Conservation (phyloP, 2,329 filamentous ascomycete species). For the Coleophoma cylindrospora region DNA sequence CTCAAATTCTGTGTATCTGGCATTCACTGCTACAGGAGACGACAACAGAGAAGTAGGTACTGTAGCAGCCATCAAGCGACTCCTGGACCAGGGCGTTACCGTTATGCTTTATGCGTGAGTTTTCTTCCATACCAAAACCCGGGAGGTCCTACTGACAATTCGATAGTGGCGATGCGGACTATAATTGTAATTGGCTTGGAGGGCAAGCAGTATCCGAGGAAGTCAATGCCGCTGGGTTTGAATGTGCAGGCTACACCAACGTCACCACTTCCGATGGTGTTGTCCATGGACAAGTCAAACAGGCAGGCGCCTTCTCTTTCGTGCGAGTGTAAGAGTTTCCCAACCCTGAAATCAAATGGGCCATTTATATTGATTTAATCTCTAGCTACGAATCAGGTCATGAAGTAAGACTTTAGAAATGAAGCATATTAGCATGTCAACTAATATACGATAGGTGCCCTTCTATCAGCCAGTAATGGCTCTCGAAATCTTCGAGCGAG, state of each 20-base stretch:
- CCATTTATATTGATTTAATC: conserved; percentile 27
- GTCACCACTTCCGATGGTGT: conserved; percentile 60
- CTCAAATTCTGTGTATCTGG: conserved; percentile 35
- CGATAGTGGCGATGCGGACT: conserved; percentile 45
- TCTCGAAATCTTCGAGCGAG: conserved; percentile 45
- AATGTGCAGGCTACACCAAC: conserved; percentile 61
- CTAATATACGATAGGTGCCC: conserved; percentile 34
- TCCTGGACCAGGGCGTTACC: conserved; percentile 59
- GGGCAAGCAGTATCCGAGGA: conserved; percentile 64
- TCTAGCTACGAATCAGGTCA: conserved; percentile 39
- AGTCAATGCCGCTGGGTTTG: conserved; percentile 44
- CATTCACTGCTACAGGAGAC: conserved; percentile 43
- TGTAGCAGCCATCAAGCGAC: conserved; percentile 43
- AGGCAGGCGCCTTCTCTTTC: conserved; percentile 68
- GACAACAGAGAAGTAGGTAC: conserved; percentile 42
- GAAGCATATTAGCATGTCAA: conserved; percentile 18
- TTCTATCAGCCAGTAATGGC: conserved; percentile 47
- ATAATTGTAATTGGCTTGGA: conserved; percentile 63
- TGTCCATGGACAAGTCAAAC: conserved; percentile 66
- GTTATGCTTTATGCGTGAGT: conserved; percentile 62
- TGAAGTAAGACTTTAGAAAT: conserved; percentile 43
- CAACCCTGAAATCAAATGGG: conserved; percentile 10
- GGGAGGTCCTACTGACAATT: conserved; percentile 24
- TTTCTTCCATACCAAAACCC: conserved; percentile 39
- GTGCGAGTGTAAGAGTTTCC: conserved; percentile 55